A percentile compares a stretch with the other conserved stretches of the same genome.
These are phyloP conservation scores for Mortierella sp. DNA, from an alignment of 371 early-diverging fungal species.

Conservation along the genomic window DNA sequence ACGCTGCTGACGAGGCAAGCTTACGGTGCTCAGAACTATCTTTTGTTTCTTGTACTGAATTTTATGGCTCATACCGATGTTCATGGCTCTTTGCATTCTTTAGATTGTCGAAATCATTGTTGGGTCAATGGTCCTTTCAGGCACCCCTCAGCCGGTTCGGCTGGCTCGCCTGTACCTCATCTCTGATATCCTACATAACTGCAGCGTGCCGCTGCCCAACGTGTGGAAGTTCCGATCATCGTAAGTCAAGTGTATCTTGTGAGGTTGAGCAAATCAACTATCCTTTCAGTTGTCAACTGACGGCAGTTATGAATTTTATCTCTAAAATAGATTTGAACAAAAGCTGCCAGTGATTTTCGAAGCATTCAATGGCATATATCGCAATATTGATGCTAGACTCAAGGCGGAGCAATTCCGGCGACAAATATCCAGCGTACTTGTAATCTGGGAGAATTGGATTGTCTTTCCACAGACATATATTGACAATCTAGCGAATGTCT, in stretches of 20 bases:
- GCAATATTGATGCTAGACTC: constrained; percentile 76
- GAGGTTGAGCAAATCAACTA: neutral
- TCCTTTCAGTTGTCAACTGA: too few species aligned
- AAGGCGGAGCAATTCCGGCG: constrained; percentile 88
- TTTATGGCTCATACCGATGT: neutral
- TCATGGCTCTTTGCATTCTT: neutral
- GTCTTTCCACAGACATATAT: constrained; percentile 84
- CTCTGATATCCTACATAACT: constrained; percentile 90
- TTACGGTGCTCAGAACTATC: neutral
- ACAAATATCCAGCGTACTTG: constrained; percentile 73
- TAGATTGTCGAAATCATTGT: constrained; percentile 78
- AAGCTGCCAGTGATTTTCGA: constrained; percentile 76
- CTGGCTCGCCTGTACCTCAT: constrained; percentile 85
- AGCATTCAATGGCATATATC: constrained; percentile 78
- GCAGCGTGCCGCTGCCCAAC: constrained; percentile 81
- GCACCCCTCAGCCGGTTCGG: constrained; percentile 74
- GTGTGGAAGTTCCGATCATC: constrained; percentile 89
- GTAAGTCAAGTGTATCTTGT: constrained; percentile 39
- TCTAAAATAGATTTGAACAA: constrained; percentile 68
- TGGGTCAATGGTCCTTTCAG: constrained; percentile 69
- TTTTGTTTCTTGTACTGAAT: neutral
- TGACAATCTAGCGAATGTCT: constrained; percentile 62
- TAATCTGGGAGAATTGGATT: constrained; percentile 92
- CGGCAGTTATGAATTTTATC: neutral
- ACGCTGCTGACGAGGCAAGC: constrained; percentile 81